Percentiles rank a stretch among this genome's conserved stretches.
Evolutionary conservation across 495 filamentous ascomycete species (phyloP).

Genomic region (Neurospora intermedia): DNA sequence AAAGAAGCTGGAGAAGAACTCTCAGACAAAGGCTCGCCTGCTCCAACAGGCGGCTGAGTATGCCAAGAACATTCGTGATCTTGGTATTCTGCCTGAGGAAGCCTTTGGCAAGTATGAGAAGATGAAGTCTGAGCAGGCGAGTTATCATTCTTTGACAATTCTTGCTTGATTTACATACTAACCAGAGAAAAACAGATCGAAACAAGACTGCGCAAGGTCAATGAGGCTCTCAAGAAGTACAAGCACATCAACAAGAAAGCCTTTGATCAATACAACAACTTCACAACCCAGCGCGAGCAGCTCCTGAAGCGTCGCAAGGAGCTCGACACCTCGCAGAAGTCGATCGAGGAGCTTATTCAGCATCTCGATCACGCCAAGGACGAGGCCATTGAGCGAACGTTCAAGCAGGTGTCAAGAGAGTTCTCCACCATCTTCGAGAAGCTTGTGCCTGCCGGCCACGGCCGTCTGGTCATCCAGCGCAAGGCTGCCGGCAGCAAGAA

Average conservation of each 20-base stretch:
- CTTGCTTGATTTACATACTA: constrained; percentile 4
- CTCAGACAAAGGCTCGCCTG: constrained; percentile 72
- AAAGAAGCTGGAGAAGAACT: constrained; percentile 84
- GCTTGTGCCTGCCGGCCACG: constrained; percentile 86
- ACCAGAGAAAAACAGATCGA: constrained; percentile 44
- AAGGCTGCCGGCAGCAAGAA: constrained; percentile 60
- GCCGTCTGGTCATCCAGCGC: constrained; percentile 85
- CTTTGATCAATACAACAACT: constrained; percentile 96
- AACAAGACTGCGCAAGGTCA: constrained; percentile 83
- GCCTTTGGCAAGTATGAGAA: constrained; percentile 86
- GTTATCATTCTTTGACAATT: constrained; percentile 4
- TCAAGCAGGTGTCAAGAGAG: constrained; percentile 91
- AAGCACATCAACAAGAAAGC: constrained; percentile 98
- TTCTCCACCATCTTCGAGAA: constrained; percentile 90
- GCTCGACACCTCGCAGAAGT: constrained; percentile 68
- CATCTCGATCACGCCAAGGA: constrained; percentile 94
- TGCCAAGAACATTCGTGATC: constrained; percentile 76
- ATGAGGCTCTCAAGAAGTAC: constrained; percentile 90
- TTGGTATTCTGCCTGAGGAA: constrained; percentile 89
- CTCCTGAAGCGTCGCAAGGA: constrained; percentile 73
- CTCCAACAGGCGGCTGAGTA: constrained; percentile 67
- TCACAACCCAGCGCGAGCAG: constrained; percentile 80
- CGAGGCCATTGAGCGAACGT: constrained; percentile 90
- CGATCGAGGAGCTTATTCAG: constrained; percentile 83
- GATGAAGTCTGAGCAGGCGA: constrained; percentile 60